Evolutionary conservation across 1,284 basidiomycete genomes (phyloP).

Genomic region (Ceratobasidium sp.): DNA sequence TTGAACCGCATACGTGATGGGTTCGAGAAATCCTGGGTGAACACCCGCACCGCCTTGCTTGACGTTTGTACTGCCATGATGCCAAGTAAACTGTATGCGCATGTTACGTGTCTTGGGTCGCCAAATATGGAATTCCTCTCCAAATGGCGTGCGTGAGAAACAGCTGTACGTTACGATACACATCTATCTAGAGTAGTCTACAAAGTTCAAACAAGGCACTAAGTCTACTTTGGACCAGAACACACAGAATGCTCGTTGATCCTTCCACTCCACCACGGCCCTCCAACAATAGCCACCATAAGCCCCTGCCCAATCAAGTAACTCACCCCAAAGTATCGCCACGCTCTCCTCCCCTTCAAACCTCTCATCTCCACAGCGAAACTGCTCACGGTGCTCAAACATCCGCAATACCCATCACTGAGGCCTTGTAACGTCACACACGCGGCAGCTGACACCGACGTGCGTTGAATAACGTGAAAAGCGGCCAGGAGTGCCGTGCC

Average conservation of each 20-base stretch:
- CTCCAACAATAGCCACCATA: conserved; percentile 80
- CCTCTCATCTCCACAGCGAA: conserved; percentile 84
- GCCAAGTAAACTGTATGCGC: no score
- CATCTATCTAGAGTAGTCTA: no score
- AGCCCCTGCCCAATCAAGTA: conserved; percentile 77
- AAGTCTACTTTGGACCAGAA: conserved; percentile 51
- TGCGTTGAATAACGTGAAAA: conserved; percentile 76
- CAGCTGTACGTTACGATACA: no score
- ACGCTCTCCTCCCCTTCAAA: conserved; percentile 66
- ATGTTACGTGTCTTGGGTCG: no score
- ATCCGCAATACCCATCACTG: conserved; percentile 93
- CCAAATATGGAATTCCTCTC: no score
- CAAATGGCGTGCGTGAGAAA: no score
- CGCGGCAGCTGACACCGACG: conserved; percentile 55
- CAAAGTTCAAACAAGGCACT: no score
- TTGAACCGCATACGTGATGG: no score
- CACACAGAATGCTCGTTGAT: conserved; percentile 58
- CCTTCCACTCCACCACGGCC: conserved; percentile 67
- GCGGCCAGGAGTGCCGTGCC: conserved; percentile 81
- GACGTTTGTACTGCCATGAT: no score
- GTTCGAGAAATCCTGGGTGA: no score
- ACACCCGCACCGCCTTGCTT: no score
- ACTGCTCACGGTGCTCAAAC: conserved; percentile 93
- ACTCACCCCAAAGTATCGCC: conserved; percentile 75
- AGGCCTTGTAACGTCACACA: conserved; percentile 84